Base-by-base conservation (phyloP, 768 basidiomycete genomes). In the Epithele typhae region DNA sequence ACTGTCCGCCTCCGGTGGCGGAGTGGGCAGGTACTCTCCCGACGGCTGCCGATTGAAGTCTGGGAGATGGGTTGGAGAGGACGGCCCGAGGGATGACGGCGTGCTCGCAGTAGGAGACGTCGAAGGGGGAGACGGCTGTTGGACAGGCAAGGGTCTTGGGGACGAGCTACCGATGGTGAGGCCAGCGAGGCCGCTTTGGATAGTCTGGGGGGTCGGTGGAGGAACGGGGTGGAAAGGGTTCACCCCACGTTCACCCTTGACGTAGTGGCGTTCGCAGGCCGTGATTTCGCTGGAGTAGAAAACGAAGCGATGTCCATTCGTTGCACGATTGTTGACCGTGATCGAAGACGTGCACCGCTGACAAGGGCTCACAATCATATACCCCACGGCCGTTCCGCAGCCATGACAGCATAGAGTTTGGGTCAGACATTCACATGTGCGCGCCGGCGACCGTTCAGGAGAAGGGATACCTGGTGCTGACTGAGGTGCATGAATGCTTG, bases 221-320 rank as follows among this genome's bases (percentile, higher is more conserved):
- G 52, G 55, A 3, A 58, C 55, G 12, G 66, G 53, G 17, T 57
- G 57, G 37, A 46, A 55, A 18, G 56, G 70, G 19, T 76, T 66
- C 15, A 87, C 77, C 21, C 84, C 84, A 22, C 75, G 76, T 60
- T 90, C 87, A 49, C 76, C 71, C 27, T 66, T 66, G 46, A 86
- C 67, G 53, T 87, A 82, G 56, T 75, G 73, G 35, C 87, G 77
- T 58, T 85, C 83, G 22, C 75, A 75, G 8, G 78, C 77, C 21
- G 64, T 54, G 43, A 89, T 78, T 64, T 84, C 83, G 52, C 64
- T 75, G 33, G 83, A 84, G 68, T 92, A 87, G 63, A 92, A 92
- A 27, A 92, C 89, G 63, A 87, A 92, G 24, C 87, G 80, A 62
- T 91, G 88, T 8, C 87, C 87, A 63, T 91, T 92, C 19, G 88